These are phyloP conservation scores for Tetrahymena malaccensis DNA, from an alignment of 73 alveolate species.

Conservation along the genomic window DNA sequence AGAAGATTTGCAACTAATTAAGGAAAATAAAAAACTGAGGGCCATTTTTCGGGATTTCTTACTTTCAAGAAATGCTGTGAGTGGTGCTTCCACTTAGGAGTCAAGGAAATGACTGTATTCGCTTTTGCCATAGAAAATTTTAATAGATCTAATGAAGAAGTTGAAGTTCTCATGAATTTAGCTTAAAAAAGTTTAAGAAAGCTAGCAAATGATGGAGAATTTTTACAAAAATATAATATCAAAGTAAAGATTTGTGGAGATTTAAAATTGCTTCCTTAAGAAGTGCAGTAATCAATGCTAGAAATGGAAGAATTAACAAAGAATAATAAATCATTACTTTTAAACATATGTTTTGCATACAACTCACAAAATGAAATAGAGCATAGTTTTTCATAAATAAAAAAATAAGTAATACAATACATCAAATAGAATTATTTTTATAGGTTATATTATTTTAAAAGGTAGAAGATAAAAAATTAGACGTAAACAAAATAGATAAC, in stretches of 20 bases:
- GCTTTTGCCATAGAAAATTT: constrained; percentile 39
- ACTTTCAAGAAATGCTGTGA: constrained; percentile 10
- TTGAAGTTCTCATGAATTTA: constrained; percentile 14
- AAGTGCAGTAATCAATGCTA: background rate
- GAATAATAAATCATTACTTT: background rate
- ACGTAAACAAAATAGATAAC: background rate
- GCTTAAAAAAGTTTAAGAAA: background rate
- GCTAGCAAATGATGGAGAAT: background rate
- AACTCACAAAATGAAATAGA: background rate
- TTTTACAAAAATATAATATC: background rate
- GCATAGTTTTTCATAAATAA: background rate
- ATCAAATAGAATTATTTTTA: background rate
- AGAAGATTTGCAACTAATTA: constrained; percentile 12
- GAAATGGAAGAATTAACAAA: background rate
- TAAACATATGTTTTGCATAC: background rate
- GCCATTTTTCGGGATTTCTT: constrained; percentile 21
- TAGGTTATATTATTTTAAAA: background rate
- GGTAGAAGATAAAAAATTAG: background rate
- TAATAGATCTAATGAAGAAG: constrained; percentile 22
- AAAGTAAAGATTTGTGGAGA: background rate
- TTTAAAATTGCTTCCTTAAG: background rate
- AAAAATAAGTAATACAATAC: background rate
- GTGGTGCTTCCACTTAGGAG: constrained; percentile 36
- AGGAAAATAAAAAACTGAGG: constrained; percentile 13
- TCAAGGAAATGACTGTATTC: constrained; percentile 18